phyloP scores from a whole-genome alignment of 2,329 filamentous ascomycete genomes.

The Dactylellina leptospora region DNA sequence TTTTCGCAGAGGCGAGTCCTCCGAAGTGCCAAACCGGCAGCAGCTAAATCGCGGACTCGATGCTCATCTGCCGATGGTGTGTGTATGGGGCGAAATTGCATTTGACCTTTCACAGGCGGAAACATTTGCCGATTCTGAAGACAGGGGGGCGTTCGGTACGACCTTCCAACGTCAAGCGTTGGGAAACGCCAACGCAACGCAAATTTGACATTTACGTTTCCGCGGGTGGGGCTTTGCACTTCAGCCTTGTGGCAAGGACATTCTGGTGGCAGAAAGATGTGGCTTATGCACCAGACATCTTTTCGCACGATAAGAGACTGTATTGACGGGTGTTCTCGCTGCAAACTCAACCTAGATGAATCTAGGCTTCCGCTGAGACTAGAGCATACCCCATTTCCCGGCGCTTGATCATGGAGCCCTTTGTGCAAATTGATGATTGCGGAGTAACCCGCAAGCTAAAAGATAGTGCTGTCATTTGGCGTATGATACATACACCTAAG shows the following conservation, averaged over 20 bases:
- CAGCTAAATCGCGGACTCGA: background rate
- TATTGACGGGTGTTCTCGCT: background rate
- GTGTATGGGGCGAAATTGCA: background rate
- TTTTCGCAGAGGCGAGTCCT: background rate
- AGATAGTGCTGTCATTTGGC: too few relatives aligned
- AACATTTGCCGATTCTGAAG: constrained; percentile 16
- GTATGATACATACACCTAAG: too few relatives aligned
- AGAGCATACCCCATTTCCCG: too few relatives aligned
- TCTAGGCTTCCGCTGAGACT: too few relatives aligned
- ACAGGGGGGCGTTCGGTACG: constrained; percentile 8
- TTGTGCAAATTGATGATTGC: too few relatives aligned
- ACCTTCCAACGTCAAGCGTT: constrained; percentile 18
- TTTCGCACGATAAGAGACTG: too few relatives aligned
- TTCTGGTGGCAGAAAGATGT: constrained; percentile 23
- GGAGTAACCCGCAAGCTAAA: too few relatives aligned
- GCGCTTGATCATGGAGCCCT: too few relatives aligned
- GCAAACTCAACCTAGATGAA: too few relatives aligned
- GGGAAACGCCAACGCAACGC: constrained; percentile 51
- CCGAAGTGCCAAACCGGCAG: too few relatives aligned
- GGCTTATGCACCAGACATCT: constrained; percentile 22
- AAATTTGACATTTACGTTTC: constrained; percentile 8
- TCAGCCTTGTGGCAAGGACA: constrained; percentile 7
- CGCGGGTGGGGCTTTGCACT: constrained; percentile 26
- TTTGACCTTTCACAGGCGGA: constrained; percentile 4
- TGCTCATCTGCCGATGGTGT: background rate